Base-by-base conservation (phyloP, 495 filamentous ascomycete genomes). In the Aspergillus incahuasiensis region DNA sequence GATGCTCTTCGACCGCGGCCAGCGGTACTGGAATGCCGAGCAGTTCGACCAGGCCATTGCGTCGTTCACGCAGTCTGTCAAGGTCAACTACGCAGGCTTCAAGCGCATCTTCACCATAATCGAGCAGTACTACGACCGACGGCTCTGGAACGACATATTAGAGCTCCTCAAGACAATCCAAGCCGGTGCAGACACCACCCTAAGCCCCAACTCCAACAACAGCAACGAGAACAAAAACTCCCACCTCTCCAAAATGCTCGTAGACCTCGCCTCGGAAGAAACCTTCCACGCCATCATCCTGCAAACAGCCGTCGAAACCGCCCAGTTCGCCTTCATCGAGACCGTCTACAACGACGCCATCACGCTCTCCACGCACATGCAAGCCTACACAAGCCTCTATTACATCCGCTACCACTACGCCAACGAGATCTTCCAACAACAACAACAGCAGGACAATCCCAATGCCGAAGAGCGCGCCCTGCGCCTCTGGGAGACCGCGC, bases 151-250 rank as follows among this genome's bases (percentile, higher is more conserved):
- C 12, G 70, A 73, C 45, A 62, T 71, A 25, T 54, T 70, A 15
- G 58, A 57, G 0, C 58, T 73, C 12, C 57, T 71, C 21, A 64
- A 68, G 18, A 65, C 59, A 2, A 46, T 71, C 39, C 67, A 69
- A 22, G 28, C 48, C 1, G 28, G 50, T 56, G 40, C 63, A 42
- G 21, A 42, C 5, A 2, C 32, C 12, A 2, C 6, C 32, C 3
- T 11, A 7, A 35, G 3, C 12, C 6, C 4, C 9, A 15, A 15
- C 32, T 35, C 32, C 12, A 9, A 11, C 12, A 15, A 5, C 2
- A 9, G 32, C 12, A 15, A 5, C 2, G 2, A 15, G 12, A 35
- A 35, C 42, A 21, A 62, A 57, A 48, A 65, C 58, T 41, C 44
- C 15, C 32, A 44, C 13, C 53, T 63, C 1, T 47, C 44, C 16